Conservation (phyloP, 1,139 yeast genomes). For the Saccharomyces hybrid region DNA sequence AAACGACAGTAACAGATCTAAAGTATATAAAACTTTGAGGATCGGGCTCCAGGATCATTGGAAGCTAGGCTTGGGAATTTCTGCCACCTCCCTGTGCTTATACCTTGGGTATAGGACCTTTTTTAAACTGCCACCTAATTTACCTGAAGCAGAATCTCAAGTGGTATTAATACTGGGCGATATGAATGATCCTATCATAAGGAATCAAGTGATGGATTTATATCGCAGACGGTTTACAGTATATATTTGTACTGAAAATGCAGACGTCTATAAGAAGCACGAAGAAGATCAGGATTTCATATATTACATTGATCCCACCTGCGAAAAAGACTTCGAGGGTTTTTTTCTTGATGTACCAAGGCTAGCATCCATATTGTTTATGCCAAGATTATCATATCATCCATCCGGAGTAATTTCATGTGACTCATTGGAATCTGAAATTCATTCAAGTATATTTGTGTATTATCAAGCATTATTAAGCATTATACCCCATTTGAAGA, state of each 20-base stretch:
- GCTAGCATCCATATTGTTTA: conserved; percentile 25
- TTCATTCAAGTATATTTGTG: conserved; percentile 20
- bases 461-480: conserved; percentile 19
- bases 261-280: conserved; percentile 15
- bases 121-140: conserved; percentile 15
- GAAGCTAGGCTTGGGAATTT: conserved; percentile 12
- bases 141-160: conserved; percentile 18
- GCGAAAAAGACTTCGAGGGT: conserved; percentile 17
- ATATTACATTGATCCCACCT: conserved; percentile 22
- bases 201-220: conserved; percentile 31
- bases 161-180: conserved; percentile 29
- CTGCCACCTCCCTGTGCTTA: conserved; percentile 12
- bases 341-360: conserved; percentile 13
- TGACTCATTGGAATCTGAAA: conserved; percentile 18
- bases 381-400: conserved; percentile 28
- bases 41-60: conserved; percentile 5
- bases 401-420: conserved; percentile 24
- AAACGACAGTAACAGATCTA: neutral
- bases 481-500: conserved; percentile 19
- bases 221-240: conserved; percentile 29
- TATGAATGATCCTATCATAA: conserved; percentile 30
- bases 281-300: conserved; percentile 29
- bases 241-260: conserved; percentile 27
- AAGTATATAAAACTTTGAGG: neutral
- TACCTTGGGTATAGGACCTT: conserved; percentile 14